Percentiles rank a stretch among this genome's conserved stretches.
phyloP scores from a whole-genome alignment of 192 early-diverging fungal species.

The Dissophora globulifera region DNA sequence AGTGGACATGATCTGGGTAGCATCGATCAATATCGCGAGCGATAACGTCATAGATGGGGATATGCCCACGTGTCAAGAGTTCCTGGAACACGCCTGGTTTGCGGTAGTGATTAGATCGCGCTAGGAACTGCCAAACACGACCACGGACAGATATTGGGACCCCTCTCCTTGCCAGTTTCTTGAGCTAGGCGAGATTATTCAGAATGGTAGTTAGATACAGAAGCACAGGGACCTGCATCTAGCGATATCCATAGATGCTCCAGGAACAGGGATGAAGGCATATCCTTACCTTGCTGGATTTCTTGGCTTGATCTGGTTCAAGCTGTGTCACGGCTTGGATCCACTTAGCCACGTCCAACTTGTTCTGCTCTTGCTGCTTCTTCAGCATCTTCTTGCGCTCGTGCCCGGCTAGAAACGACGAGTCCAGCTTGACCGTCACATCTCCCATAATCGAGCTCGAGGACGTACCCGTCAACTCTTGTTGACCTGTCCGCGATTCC shows the following conservation, averaged over 20 bases:
- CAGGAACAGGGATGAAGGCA: not conserved
- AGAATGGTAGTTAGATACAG: too few species aligned
- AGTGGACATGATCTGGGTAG: slow-evolving; percentile 90
- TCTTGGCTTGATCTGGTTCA: slow-evolving; percentile 50
- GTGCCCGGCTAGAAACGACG: slow-evolving; percentile 10
- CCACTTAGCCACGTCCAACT: slow-evolving; percentile 43
- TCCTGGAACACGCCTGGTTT: slow-evolving; percentile 59
- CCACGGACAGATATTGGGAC: slow-evolving; percentile 77
- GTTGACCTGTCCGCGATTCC: not conserved
- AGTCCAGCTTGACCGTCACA: slow-evolving; percentile 6
- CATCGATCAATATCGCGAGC: slow-evolving; percentile 90
- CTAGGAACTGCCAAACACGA: slow-evolving; percentile 76
- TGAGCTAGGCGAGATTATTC: slow-evolving; percentile 59
- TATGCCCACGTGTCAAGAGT: slow-evolving; percentile 46
- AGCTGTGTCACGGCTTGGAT: slow-evolving; percentile 38
- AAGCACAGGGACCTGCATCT: too few species aligned
- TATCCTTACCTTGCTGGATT: slow-evolving; percentile 44
- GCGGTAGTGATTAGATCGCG: slow-evolving; percentile 58
- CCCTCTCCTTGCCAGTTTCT: slow-evolving; percentile 75
- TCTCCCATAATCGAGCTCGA: slow-evolving; percentile 17
- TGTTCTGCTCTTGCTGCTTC: slow-evolving; percentile 38
- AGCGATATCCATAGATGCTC: too few species aligned
- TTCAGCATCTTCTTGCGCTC: slow-evolving; percentile 18
- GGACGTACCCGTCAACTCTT: not conserved
- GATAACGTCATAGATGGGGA: slow-evolving; percentile 87